These are phyloP conservation scores for Amaranthus palmeri DNA, from an alignment of 148 eudicot species.

Conservation along the genomic window DNA sequence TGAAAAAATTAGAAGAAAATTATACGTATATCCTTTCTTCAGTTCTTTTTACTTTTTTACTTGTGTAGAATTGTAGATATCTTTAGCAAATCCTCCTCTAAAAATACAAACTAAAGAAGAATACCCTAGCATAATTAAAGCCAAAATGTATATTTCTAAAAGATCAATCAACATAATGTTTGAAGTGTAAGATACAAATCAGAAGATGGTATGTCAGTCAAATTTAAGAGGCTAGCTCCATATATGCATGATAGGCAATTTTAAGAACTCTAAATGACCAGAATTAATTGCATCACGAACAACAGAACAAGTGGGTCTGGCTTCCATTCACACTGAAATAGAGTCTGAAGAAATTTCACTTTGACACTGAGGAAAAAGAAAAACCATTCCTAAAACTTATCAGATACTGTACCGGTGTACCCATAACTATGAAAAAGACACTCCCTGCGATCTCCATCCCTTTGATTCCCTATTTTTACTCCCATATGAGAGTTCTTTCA, in stretches of 20 bases:
- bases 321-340: neutral
- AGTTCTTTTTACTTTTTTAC: neutral
- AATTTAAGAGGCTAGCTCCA: neutral
- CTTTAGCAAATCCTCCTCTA: neutral
- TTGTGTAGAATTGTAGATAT: neutral
- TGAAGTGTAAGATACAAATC: neutral
- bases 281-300: neutral
- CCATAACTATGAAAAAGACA: too few relatives aligned
- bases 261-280: neutral
- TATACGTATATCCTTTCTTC: neutral
- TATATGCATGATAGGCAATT: neutral
- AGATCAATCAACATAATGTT: neutral
- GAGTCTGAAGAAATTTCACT: neutral
- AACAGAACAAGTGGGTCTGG: neutral
- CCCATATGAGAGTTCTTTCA: too few relatives aligned
- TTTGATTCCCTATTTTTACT: too few relatives aligned
- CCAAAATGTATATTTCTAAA: neutral
- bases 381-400: neutral
- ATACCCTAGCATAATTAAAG: neutral
- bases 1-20: conserved; percentile 2
- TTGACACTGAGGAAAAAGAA: neutral
- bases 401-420: neutral
- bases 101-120: neutral
- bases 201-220: neutral
- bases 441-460: too few relatives aligned